A percentile compares a stretch with the other conserved stretches of the same genome.
Conservation (phyloP, 805 yeast species). For the Spathaspora gorwiae region DNA sequence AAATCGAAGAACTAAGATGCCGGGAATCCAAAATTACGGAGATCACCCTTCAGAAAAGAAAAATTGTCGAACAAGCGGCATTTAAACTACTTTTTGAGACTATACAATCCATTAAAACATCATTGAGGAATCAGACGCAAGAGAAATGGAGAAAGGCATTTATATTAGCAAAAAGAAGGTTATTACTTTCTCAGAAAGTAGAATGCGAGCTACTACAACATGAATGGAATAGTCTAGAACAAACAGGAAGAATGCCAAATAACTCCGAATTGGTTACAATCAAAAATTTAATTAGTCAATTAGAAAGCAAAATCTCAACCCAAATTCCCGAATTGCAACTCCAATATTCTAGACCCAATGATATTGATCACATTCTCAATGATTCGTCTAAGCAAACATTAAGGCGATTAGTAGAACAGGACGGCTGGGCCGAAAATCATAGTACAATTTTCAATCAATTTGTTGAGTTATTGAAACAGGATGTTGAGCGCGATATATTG, state of each 20-base stretch:
- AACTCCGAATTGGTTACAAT: slow-evolving; percentile 1
- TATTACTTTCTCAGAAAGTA: slow-evolving; percentile 38
- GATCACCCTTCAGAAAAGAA: slow-evolving; percentile 30
- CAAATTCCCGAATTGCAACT: slow-evolving; percentile 52
- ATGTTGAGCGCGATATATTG: slow-evolving; percentile 50
- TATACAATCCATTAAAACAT: slow-evolving; percentile 36
- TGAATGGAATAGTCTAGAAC: slow-evolving; percentile 6
- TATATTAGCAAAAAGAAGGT: slow-evolving; percentile 43
- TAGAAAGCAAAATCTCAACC: slow-evolving; percentile 28
- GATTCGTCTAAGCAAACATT: slow-evolving; percentile 44
- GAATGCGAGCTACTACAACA: slow-evolving; percentile 28
- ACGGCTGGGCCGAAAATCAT: slow-evolving; percentile 51
- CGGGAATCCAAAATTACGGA: slow-evolving; percentile 47
- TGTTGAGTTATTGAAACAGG: slow-evolving; percentile 41
- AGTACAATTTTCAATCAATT: slow-evolving; percentile 37
- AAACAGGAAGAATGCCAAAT: background rate
- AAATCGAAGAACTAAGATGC: slow-evolving; percentile 61
- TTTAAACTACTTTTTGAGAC: slow-evolving; percentile 37
- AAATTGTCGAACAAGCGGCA: slow-evolving; percentile 33
- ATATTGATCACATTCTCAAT: slow-evolving; percentile 47
- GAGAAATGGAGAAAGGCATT: slow-evolving; percentile 42
- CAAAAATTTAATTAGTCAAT: slow-evolving; percentile 25
- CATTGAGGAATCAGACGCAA: slow-evolving; percentile 40
- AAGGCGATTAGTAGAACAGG: slow-evolving; percentile 47
- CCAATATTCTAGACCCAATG: slow-evolving; percentile 45